Percentiles rank a stretch among this genome's conserved stretches.
phyloP scores from a whole-genome alignment of 352 stramenopile species.

The Pythium monospermum region DNA sequence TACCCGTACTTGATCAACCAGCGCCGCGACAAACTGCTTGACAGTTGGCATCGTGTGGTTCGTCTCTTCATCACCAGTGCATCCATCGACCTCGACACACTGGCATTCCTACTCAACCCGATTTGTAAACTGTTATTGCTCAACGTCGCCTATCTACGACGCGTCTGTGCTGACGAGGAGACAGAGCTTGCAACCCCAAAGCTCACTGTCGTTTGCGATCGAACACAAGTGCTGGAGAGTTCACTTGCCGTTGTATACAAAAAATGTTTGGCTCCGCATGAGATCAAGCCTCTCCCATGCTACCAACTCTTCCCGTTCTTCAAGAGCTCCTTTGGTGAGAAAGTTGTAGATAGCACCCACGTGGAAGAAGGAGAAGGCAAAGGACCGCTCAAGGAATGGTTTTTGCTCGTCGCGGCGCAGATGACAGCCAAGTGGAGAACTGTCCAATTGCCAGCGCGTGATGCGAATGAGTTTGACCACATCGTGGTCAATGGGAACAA shows the following conservation, averaged over 20 bases:
- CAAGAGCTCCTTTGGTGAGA: conserved; percentile 63
- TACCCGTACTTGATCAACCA: conserved; percentile 67
- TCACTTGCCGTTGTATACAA: conserved; percentile 3
- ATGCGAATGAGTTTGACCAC: conserved; percentile 12
- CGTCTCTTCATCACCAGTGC: background rate
- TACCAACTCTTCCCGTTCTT: conserved; percentile 61
- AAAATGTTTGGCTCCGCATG: conserved; percentile 7
- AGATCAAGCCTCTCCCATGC: background rate
- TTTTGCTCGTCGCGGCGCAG: conserved; percentile 34
- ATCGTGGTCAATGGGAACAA: conserved; percentile 46
- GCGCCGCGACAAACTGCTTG: conserved; percentile 33
- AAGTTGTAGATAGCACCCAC: conserved; percentile 41
- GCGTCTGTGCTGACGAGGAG: background rate
- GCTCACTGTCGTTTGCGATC: conserved; percentile 21
- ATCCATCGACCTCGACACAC: conserved; percentile 7
- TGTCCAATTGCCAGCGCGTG: conserved; percentile 16
- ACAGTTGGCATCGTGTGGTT: conserved; percentile 32
- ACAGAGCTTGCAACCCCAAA: conserved; percentile 10
- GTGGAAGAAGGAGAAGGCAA: conserved; percentile 79
- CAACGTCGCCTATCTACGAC: conserved; percentile 15
- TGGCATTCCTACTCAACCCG: conserved; percentile 32
- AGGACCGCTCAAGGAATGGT: conserved; percentile 74
- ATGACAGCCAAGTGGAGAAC: conserved; percentile 44
- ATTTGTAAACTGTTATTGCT: conserved; percentile 55
- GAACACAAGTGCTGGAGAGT: conserved; percentile 11